phyloP scores from a whole-genome alignment of 1,284 basidiomycete species.

The Anthracocystis setariae region DNA sequence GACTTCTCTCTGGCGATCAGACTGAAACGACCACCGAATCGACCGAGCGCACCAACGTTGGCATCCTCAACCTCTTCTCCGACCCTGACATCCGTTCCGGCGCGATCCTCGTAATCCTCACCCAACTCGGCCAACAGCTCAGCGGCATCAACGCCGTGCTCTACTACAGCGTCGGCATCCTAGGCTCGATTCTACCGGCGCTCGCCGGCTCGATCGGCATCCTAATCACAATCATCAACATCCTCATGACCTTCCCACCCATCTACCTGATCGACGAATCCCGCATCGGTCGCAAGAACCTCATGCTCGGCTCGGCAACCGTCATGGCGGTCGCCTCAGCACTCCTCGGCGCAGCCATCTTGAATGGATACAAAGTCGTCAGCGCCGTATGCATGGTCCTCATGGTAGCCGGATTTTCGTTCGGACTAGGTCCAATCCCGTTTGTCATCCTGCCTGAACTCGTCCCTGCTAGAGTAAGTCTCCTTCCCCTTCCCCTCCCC shows the following conservation, averaged over 20 bases:
- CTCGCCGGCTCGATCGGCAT: constrained; percentile 54
- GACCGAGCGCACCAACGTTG: constrained; percentile 1
- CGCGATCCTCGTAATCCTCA: constrained; percentile 51
- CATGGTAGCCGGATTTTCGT: constrained; percentile 88
- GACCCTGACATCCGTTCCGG: constrained; percentile 42
- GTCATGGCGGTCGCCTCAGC: constrained; percentile 77
- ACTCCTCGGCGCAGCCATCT: constrained; percentile 78
- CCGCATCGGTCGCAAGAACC: constrained; percentile 68
- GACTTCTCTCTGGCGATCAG: constrained; percentile 19
- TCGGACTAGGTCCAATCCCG: constrained; percentile 89
- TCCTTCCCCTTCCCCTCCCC: background rate
- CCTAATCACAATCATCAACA: constrained; percentile 72
- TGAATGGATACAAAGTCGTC: constrained; percentile 70
- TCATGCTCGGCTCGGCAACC: constrained; percentile 69
- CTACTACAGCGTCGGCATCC: constrained; percentile 64
- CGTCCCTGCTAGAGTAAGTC: constrained; percentile 72
- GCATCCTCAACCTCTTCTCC: constrained; percentile 27
- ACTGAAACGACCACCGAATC: background rate
- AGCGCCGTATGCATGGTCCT: constrained; percentile 81
- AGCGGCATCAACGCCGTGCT: constrained; percentile 63
- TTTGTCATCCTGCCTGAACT: constrained; percentile 93
- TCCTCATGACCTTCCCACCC: constrained; percentile 80
- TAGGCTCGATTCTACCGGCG: constrained; percentile 50
- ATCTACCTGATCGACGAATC: constrained; percentile 80
- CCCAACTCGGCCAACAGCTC: constrained; percentile 63